Conservation (phyloP, 2,329 filamentous ascomycete genomes). For the Ophiostoma ulmi region DNA sequence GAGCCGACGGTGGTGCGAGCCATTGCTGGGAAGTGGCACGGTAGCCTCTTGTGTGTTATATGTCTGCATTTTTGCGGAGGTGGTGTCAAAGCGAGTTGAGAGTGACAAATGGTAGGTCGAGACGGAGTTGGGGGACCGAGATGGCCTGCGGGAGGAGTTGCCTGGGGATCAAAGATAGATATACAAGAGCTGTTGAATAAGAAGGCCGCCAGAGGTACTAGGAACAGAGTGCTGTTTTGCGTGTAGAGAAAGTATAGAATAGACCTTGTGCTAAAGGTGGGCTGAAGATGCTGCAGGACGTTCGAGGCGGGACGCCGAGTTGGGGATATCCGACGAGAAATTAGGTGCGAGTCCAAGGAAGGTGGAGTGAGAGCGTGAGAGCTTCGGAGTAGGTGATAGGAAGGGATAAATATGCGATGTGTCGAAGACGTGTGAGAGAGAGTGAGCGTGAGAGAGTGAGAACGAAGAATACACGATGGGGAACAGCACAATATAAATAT, state of each 20-base stretch:
- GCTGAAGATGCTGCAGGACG: slow-evolving; percentile 17
- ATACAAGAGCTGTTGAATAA: not conserved
- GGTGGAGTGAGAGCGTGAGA: slow-evolving; percentile 1
- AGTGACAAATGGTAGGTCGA: not conserved
- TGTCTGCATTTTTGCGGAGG: slow-evolving; percentile 16
- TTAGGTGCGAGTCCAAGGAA: not conserved
- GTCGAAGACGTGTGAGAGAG: not conserved
- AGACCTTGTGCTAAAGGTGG: not conserved
- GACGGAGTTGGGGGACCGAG: slow-evolving; percentile 5
- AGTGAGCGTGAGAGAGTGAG: not conserved
- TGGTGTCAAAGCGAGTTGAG: not conserved
- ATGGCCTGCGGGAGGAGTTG: not conserved
- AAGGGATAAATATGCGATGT: not conserved
- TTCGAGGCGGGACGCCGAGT: slow-evolving; percentile 10
- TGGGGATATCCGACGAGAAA: slow-evolving; percentile 22
- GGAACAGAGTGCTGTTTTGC: not conserved
- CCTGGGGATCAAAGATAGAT: not conserved
- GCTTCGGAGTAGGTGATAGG: not conserved
- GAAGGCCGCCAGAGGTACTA: not conserved
- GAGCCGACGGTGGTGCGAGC: slow-evolving; percentile 3
- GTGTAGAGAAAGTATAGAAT: not conserved
- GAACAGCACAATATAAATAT: not conserved
- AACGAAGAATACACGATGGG: not conserved
- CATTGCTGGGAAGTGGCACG: slow-evolving; percentile 17
- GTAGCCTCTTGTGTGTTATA: slow-evolving; percentile 19